phyloP scores from a whole-genome alignment of 2,329 filamentous ascomycete species.

The Paecilomyces sp. region DNA sequence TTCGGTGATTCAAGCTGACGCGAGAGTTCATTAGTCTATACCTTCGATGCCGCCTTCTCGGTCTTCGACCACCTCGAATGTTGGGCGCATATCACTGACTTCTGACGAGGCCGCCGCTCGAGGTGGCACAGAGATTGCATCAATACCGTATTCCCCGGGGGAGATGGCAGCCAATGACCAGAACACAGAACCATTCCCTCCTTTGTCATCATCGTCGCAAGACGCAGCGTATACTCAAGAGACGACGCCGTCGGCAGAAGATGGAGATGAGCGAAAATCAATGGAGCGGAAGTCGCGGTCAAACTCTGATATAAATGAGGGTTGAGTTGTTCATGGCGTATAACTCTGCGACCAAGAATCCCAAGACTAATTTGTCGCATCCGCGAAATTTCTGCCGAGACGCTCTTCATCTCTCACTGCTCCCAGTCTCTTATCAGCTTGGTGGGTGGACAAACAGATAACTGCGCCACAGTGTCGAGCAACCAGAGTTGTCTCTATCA shows the following conservation, averaged over 20 bases:
- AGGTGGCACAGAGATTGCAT: not conserved
- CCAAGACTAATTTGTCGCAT: not conserved
- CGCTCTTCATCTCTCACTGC: not conserved
- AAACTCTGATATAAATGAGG: not conserved
- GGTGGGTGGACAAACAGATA: not conserved
- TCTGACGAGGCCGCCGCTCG: not conserved
- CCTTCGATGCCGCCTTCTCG: not conserved
- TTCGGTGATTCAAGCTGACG: constrained; percentile 5
- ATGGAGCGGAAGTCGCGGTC: not conserved
- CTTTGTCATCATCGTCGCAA: constrained; percentile 18
- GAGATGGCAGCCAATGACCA: constrained; percentile 9
- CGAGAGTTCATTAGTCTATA: constrained; percentile 3
- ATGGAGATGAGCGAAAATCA: not conserved
- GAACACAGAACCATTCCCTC: constrained; percentile 26
- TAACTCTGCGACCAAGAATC: not conserved
- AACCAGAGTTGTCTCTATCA: not conserved
- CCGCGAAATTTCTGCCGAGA: not conserved
- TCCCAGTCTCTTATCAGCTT: not conserved
- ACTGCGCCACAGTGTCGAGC: not conserved
- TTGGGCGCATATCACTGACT: not conserved
- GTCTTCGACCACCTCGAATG: not conserved
- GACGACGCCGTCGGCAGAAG: not conserved
- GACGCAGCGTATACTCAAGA: constrained; percentile 3
- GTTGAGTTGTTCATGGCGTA: not conserved
- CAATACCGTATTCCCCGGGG: constrained; percentile 5